Conservation (phyloP, 192 early-diverging fungal genomes). For the Helicostylum pulchrum region DNA sequence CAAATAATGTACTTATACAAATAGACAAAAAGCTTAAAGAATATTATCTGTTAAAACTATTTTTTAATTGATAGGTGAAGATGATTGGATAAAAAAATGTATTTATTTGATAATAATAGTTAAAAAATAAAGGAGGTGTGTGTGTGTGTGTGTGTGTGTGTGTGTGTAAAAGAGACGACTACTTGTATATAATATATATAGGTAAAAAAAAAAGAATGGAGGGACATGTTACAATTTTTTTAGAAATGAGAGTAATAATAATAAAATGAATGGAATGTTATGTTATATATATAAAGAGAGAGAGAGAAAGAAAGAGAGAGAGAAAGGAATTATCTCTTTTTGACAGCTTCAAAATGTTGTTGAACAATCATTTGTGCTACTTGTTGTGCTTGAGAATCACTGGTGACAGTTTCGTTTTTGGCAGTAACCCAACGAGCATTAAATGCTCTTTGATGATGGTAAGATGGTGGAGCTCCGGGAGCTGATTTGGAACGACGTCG, state of each 20-base stretch:
- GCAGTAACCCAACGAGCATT: constrained; percentile 9
- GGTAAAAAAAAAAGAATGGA: too few species aligned
- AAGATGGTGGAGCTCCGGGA: constrained; percentile 15
- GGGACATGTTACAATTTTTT: too few species aligned
- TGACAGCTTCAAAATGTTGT: constrained; percentile 15
- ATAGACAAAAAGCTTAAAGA: too few species aligned
- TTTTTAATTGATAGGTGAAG: too few species aligned
- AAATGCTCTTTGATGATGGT: constrained; percentile 15
- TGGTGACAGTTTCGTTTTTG: not conserved
- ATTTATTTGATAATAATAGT: too few species aligned
- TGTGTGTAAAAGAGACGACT: too few species aligned
- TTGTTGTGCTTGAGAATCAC: constrained; percentile 7
- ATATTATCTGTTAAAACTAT: too few species aligned
- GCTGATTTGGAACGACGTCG: constrained; percentile 21
- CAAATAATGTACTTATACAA: too few species aligned
- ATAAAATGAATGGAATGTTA: constrained; percentile 7
- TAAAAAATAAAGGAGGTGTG: too few species aligned
- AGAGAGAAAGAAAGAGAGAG: not conserved
- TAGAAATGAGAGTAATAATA: not conserved
- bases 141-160: too few species aligned
- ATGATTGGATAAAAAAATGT: too few species aligned
- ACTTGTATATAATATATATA: too few species aligned
- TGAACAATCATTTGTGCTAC: constrained; percentile 20
- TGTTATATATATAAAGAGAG: constrained; percentile 4
- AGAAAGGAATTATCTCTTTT: constrained; percentile 12